Base-by-base conservation (phyloP, 2,329 filamentous ascomycete genomes). In the Tolypocladium sp. region DNA sequence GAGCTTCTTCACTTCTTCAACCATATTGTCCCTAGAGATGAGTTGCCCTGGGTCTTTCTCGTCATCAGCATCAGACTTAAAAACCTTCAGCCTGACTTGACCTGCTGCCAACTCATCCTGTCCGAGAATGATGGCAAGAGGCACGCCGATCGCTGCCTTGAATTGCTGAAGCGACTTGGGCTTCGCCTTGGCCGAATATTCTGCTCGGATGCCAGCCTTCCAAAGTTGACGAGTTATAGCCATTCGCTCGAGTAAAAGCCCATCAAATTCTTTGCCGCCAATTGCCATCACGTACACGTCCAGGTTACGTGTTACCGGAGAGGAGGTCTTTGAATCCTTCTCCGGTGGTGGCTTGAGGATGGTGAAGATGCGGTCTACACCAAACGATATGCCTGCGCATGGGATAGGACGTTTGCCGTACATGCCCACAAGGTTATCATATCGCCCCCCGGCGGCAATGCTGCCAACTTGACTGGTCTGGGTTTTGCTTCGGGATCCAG, bases 271-370 rank as follows among this genome's bases (percentile, higher is more conserved):
- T 75, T 93, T 93, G 57, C 90, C 89, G 58, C 91, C 92, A 69
- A 97, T 92, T 0, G 92, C 92, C 92, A 97, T 97, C 68, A 97
- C 89, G 74, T 86, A 97, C 53, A 92, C 92, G 69, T 97, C 92
- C 3, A 63, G 81, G 80, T 63, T 89, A 79, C 57, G 81, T 66
- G 82, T 80, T 59, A 84, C 83, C 59, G 82, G 82, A 63, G 84
- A 85, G 65, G 83, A 79, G 59, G 84, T 82, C 58, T 81, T 82
- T 8, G 30, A 62, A 83, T 85, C 70, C 91, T 81, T 56, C 87
- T 33, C 30, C 30, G 30, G 30, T 33, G 30, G 82, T 15, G 90
- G 87, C 73, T 96, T 92, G 63, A 88, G 91, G 69, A 97, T 92
- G 66, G 89, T 91, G 76, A 95, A 96, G 69, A 97, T 97, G 66